Base-by-base conservation (phyloP, 1,284 basidiomycete species). In the Cryptococcus depauperatus region DNA sequence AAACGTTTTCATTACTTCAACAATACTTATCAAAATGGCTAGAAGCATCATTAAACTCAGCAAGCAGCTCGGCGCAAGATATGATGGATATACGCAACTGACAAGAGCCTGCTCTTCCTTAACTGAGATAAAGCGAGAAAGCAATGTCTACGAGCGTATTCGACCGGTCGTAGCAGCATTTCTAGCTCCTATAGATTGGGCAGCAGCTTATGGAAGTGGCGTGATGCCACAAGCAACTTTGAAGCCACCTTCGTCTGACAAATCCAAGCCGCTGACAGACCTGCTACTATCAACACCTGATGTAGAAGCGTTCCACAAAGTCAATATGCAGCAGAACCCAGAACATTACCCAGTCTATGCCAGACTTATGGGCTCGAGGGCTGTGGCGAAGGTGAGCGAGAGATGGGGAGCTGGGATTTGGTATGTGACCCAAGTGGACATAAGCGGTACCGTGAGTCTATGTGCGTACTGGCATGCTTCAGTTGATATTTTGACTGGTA, bases 271-370 rank as follows among this genome's bases (percentile, higher is more conserved):
- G 0, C 87, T 98, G 83, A 79, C 96, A 18, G 93, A 98, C 71
- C 92, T 98, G 60, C 80, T 98, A 68, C 84, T 98, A 62, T 89
- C 91, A 0, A 91, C 96, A 32, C 86, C 87, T 0, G 87, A 93
- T 58, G 78, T 93, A 0, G 77, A 77, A 18, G 88, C 93, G 61
- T 99, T 92, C 77, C 95, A 98, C 68, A 85, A 82, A 26, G 85
- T 90, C 68, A 99, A 98, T 68, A 83, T 97, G 79, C 76, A 81
- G 34, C 86, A 91, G 68, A 79, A 85, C 62, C 88, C 92, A 0
- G 73, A 77, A 3, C 93, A 99, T 70, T 99, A 99, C 66, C 84
- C 91, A 1, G 67, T 89, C 16, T 81, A 86, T 57, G 81, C 88
- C 26, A 78, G 91, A n/a, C 56, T 81, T 38, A 69, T 93, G 1